Evolutionary conservation across 106 monocot species (phyloP).

Genomic region (Platanthera guangdongensis): DNA sequence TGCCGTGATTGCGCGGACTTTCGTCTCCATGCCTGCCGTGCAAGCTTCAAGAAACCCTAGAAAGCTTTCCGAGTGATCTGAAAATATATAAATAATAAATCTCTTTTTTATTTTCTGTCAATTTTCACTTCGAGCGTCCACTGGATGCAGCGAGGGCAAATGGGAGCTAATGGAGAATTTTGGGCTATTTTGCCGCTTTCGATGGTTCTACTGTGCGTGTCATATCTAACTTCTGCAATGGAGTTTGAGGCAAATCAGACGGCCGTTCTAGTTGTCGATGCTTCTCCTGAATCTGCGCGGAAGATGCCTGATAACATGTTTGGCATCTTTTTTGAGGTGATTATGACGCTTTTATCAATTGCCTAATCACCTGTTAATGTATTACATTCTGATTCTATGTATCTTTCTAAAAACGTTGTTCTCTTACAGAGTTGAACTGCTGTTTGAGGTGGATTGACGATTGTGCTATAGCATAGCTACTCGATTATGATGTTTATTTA

Average conservation of each 20-base stretch:
- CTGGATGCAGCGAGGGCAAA: slow-evolving; percentile 5
- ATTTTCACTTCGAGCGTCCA: not conserved
- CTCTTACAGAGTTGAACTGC: too few species aligned
- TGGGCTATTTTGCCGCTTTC: slow-evolving; percentile 6
- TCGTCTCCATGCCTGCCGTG: not conserved
- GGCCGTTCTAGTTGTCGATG: slow-evolving; percentile 37
- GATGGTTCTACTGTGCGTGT: slow-evolving; percentile 16
- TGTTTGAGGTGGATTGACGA: not conserved
- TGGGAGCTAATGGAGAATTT: slow-evolving; percentile 13
- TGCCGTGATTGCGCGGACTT: not conserved
- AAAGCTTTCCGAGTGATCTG: not conserved
- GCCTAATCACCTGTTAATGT: not conserved
- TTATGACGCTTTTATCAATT: not conserved
- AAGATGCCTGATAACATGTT: slow-evolving; percentile 45
- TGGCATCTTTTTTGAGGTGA: slow-evolving; percentile 65
- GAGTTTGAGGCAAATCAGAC: slow-evolving; percentile 26
- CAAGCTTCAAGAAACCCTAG: not conserved
- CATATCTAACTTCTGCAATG: slow-evolving; percentile 9
- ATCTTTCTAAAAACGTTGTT: too few species aligned
- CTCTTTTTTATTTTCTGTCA: not conserved
- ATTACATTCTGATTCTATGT: not conserved
- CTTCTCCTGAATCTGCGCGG: slow-evolving; percentile 21
- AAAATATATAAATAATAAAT: not conserved
- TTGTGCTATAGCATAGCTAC: not conserved
- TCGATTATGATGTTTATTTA: not conserved